These are phyloP conservation scores for Magnolia changhungtana DNA, from an alignment of 164 flowering plant genomes.

Conservation along the genomic window DNA sequence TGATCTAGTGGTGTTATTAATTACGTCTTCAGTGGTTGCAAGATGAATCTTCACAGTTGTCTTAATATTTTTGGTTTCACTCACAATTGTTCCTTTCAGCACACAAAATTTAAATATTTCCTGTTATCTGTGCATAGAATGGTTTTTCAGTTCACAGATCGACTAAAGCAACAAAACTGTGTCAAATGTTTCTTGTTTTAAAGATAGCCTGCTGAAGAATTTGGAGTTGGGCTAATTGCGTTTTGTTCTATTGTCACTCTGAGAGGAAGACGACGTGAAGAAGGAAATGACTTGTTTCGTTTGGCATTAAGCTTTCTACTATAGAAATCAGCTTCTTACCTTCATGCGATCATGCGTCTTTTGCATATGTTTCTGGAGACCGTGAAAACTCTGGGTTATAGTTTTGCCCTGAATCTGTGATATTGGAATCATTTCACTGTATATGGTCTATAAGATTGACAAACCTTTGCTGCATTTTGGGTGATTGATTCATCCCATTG, in stretches of 20 bases:
- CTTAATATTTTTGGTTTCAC: too few species aligned
- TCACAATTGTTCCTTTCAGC: too few species aligned
- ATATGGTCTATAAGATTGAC: not conserved
- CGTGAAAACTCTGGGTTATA: not conserved
- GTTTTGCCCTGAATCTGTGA: not conserved
- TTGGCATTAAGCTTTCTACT: not conserved
- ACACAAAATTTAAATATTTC: not conserved
- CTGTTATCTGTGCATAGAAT: not conserved
- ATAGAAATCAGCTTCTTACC: not conserved
- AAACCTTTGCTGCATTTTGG: not conserved
- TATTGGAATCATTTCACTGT: not conserved
- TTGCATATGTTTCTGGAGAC: not conserved
- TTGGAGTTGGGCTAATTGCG: not conserved
- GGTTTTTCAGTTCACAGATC: not conserved
- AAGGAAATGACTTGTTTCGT: not conserved
- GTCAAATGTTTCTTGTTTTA: not conserved
- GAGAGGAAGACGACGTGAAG: not conserved
- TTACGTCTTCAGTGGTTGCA: too few species aligned
- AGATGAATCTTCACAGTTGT: too few species aligned
- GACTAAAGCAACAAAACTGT: not conserved
- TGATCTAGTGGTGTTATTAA: too few species aligned
- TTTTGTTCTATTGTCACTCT: not conserved
- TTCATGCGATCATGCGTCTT: not conserved
- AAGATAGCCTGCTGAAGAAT: not conserved
- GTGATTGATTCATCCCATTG: not conserved